These are phyloP conservation scores for Saksenaea oblongispora DNA, from an alignment of 371 early-diverging fungal species.

Conservation along the genomic window DNA sequence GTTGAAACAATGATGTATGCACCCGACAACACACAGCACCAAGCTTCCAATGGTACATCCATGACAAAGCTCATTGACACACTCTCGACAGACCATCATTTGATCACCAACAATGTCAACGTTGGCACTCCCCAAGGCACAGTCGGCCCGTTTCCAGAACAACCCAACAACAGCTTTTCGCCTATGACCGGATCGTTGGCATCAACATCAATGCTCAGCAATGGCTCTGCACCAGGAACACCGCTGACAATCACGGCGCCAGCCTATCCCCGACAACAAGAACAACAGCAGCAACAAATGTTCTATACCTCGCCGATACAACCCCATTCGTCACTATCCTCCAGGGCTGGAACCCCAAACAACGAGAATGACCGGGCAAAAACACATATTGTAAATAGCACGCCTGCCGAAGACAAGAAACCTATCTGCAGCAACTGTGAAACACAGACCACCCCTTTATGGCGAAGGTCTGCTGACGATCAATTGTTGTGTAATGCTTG, in stretches of 20 bases:
- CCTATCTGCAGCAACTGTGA: conserved; percentile 84
- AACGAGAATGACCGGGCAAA: not conserved
- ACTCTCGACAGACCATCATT: not conserved
- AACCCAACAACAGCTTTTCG: not conserved
- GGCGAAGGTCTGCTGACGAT: conserved; percentile 89
- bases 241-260: not conserved
- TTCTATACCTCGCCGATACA: not conserved
- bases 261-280: not conserved
- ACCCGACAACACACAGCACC: not conserved
- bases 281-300: not conserved
- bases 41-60: not conserved
- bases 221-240: not conserved
- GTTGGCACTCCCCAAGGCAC: not conserved
- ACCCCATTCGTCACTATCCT: not conserved
- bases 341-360: not conserved
- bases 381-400: conserved; percentile 13
- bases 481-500: conserved; percentile 95
- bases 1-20: not conserved
- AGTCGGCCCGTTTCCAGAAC: not conserved
- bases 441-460: conserved; percentile 90
- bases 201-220: not conserved
- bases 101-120: not conserved
- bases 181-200: not conserved
- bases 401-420: conserved; percentile 25
- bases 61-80: no score